A percentile compares a stretch with the other conserved stretches of the same genome.
Evolutionary conservation across 768 basidiomycete genomes (phyloP).

Genomic region (Calocera cornea): DNA sequence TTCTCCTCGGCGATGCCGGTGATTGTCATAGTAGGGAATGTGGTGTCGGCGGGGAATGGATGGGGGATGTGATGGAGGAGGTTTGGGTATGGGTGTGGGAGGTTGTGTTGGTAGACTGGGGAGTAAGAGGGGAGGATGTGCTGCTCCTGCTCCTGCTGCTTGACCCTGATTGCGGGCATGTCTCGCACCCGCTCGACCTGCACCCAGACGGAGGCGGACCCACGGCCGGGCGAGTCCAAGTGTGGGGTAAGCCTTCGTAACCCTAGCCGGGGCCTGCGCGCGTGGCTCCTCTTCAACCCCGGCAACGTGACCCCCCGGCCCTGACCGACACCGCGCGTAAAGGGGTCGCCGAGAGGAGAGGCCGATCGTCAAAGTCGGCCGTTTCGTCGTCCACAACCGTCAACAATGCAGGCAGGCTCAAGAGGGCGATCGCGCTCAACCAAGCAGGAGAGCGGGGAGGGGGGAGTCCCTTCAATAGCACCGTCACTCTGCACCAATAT

Average conservation of each 20-base stretch:
- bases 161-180: background rate
- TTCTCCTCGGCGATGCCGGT: conserved; percentile 2
- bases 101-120: background rate
- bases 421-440: background rate
- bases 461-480: background rate
- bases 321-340: no score
- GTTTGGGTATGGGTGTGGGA: background rate
- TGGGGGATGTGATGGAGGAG: background rate
- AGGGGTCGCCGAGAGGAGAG: no score
- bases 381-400: no score
- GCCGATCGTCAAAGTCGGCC: no score
- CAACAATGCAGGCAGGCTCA: background rate
- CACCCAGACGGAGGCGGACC: background rate
- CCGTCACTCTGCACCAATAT: background rate
- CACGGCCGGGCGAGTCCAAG: no score
- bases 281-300: no score
- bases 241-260: no score
- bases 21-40: background rate
- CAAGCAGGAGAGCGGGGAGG: background rate
- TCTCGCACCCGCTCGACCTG: background rate
- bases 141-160: background rate
- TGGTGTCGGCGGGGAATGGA: background rate
- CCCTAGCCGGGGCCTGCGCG: no score
- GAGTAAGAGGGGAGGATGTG: background rate
- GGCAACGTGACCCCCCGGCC: no score